Evolutionary conservation across 768 basidiomycete species (phyloP), one percentile per base, ranked within the genome.

Genomic region (Calocybe cyanea): DNA sequence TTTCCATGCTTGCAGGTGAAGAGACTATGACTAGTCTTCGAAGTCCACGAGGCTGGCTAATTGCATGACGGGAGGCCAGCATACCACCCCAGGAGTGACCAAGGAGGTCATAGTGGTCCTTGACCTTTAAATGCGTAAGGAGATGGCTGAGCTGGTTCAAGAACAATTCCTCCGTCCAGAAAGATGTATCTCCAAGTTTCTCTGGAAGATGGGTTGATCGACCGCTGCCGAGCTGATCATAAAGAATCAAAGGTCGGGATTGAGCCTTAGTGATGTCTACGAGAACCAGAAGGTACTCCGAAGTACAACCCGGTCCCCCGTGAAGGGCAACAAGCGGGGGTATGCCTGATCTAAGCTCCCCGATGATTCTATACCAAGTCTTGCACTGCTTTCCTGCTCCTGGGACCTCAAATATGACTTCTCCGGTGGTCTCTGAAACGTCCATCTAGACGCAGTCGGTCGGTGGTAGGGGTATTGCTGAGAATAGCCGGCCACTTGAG

Each of bases 71-170:
- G 4, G 63, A 52, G 0, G 61, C 76, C 6, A 81, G 61, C 64
- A 77, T 77, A 2, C 71, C 77, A 11, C 80, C 80, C 78, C 78
- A 78, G 7, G 75, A 78, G 38, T 81, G 78, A 0, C 80, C 80
- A 1, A 72, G 49, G 1, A 81, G 53, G 50, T 72, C 66, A 54
- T 69, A 80, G 25, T 55, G 48, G 7, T 57, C 51, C 9, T 55
- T 35, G 48, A 79, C 67, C 0, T 61, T 66, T 13, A 81, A 62
- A 20, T 73, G 50, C 5, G 49, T 28, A 17, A 80, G 42, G 13
- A 81, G 53, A 40, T 76, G 77, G 21, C 69, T 66, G 17, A 35
- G 34, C 14, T 35, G 7, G 14, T 35, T n/a, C 34, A 35, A 7
- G 61, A 77, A 81, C 6, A 81, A 68, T 7, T 73, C 65, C 15